Conservation (phyloP, 768 basidiomycete genomes). For the Amanita thiersii region DNA sequence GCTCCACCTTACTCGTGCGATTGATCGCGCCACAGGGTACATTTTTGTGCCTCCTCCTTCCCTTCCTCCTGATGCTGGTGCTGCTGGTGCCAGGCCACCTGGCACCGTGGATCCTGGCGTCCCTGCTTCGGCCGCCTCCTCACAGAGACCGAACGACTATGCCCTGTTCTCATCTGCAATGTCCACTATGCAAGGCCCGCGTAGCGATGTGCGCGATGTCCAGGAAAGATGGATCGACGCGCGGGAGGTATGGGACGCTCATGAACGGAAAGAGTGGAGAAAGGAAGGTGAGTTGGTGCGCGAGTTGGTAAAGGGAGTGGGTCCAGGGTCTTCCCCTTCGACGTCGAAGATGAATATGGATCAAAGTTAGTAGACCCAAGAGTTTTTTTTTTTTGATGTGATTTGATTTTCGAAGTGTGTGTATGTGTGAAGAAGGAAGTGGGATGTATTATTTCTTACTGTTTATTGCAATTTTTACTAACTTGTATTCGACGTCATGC, state of each 20-base stretch:
- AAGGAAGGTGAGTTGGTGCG: slow-evolving; percentile 57
- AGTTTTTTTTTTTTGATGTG: too few species aligned
- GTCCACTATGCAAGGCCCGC: slow-evolving; percentile 40
- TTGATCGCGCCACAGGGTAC: slow-evolving; percentile 92
- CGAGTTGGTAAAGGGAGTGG: slow-evolving; percentile 15
- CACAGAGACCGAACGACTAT: slow-evolving; percentile 54
- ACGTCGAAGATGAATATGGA: too few species aligned
- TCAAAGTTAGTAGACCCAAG: too few species aligned
- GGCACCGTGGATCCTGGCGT: slow-evolving; percentile 25
- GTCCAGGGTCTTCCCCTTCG: too few species aligned
- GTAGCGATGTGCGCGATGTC: slow-evolving; percentile 59
- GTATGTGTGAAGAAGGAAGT: too few species aligned
- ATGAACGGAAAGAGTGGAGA: slow-evolving; percentile 71
- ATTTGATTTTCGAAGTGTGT: too few species aligned
- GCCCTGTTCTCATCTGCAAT: slow-evolving; percentile 61
- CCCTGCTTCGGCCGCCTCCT: slow-evolving; percentile 20
- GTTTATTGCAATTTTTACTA: too few species aligned
- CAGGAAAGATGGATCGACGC: slow-evolving; percentile 95
- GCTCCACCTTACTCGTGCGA: slow-evolving; percentile 73
- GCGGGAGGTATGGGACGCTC: slow-evolving; percentile 74
- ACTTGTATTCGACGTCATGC: too few species aligned
- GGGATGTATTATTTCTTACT: too few species aligned
- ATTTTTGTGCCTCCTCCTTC: slow-evolving; percentile 67
- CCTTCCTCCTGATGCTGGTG: too few species aligned
- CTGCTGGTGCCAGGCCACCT: slow-evolving; percentile 19